A percentile compares a stretch with the other conserved stretches of the same genome.
phyloP scores from a whole-genome alignment of 1,139 yeast species.

The Candida sojae region DNA sequence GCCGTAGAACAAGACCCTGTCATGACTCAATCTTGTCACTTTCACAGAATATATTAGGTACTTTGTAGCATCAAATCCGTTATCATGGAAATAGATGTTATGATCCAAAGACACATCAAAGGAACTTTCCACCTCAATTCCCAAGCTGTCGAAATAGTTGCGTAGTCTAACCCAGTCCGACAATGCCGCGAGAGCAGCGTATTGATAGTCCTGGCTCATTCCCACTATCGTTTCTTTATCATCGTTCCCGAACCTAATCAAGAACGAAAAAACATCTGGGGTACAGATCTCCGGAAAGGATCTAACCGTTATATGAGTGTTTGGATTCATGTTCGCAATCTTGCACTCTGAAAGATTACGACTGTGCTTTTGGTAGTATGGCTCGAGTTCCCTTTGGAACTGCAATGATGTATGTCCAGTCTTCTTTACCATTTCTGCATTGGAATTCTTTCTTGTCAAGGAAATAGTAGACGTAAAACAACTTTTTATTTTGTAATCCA shows the following conservation, averaged over 20 bases:
- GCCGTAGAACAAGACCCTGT: constrained; percentile 39
- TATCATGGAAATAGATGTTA: constrained; percentile 44
- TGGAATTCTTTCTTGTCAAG: constrained; percentile 38
- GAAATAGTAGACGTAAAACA: constrained; percentile 57
- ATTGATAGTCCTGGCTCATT: constrained; percentile 34
- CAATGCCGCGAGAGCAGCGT: constrained; percentile 60
- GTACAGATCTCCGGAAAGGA: constrained; percentile 6
- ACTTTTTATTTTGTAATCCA: constrained; percentile 56
- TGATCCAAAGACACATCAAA: constrained; percentile 48
- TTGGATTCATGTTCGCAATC: constrained; percentile 1
- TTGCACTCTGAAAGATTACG: background rate
- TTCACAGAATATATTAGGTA: constrained; percentile 39
- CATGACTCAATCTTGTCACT: constrained; percentile 39
- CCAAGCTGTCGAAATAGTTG: constrained; percentile 2
- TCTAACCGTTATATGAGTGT: constrained; percentile 6
- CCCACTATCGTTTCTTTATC: constrained; percentile 12
- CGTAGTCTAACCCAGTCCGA: constrained; percentile 41
- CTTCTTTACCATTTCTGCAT: constrained; percentile 15
- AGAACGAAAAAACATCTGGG: constrained; percentile 35
- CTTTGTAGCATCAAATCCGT: constrained; percentile 40
- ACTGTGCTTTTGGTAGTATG: constrained; percentile 18
- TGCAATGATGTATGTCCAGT: constrained; percentile 27
- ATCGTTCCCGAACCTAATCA: constrained; percentile 38
- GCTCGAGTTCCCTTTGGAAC: constrained; percentile 36
- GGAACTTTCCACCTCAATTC: background rate